Percentiles rank a stretch among this genome's conserved stretches.
phyloP scores from a whole-genome alignment of 2,329 filamentous ascomycete genomes.

The Furcasterigmium furcatum region DNA sequence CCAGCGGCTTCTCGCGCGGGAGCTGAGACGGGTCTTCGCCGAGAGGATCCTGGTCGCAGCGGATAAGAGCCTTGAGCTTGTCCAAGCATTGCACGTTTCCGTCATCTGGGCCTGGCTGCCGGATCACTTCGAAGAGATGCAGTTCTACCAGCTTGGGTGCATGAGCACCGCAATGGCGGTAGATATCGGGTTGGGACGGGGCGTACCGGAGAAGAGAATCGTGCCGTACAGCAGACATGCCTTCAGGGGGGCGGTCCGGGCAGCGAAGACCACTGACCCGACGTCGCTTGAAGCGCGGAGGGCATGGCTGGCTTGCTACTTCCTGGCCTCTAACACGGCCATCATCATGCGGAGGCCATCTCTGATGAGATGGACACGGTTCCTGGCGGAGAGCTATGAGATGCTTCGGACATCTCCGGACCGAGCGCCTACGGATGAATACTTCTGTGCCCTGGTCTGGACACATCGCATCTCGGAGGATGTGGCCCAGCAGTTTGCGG shows the following conservation, averaged over 20 bases:
- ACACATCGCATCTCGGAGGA: slow-evolving; percentile 65
- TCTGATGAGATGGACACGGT: slow-evolving; percentile 55
- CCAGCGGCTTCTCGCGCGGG: slow-evolving; percentile 60
- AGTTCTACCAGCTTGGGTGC: slow-evolving; percentile 84
- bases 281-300: slow-evolving; percentile 51
- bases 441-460: slow-evolving; percentile 56
- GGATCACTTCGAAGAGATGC: slow-evolving; percentile 77
- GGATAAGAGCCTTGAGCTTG: slow-evolving; percentile 79
- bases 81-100: slow-evolving; percentile 71
- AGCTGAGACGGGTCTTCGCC: slow-evolving; percentile 69
- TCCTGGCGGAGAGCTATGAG: slow-evolving; percentile 57
- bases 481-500: slow-evolving; percentile 61
- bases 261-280: slow-evolving; percentile 41
- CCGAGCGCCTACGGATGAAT: slow-evolving; percentile 51
- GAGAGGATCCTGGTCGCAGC: slow-evolving; percentile 71
- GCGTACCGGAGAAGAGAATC: slow-evolving; percentile 12
- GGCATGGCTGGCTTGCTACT: slow-evolving; percentile 57
- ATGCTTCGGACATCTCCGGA: slow-evolving; percentile 50
- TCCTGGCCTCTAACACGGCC: slow-evolving; percentile 53
- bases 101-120: slow-evolving; percentile 87
- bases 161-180: slow-evolving; percentile 77
- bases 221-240: slow-evolving; percentile 5
- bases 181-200: slow-evolving; percentile 74
- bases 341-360: slow-evolving; percentile 60
- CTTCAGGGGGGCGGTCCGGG: slow-evolving; percentile 28